Base-by-base conservation (phyloP, 2,329 filamentous ascomycete genomes). In the Claviceps africana region DNA sequence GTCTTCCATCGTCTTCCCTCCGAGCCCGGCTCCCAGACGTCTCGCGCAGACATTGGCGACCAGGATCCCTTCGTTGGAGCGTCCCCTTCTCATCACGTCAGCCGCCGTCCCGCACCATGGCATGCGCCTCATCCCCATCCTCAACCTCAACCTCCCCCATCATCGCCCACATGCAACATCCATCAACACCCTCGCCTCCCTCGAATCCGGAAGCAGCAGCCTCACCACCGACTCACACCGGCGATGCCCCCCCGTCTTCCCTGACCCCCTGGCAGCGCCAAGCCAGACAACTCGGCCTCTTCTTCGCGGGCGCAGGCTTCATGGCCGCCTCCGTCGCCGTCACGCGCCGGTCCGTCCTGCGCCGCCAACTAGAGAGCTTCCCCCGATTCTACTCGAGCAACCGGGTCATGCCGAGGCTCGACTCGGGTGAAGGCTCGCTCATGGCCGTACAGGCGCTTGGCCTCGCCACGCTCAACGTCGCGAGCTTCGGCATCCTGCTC, bases 361-460 rank as follows among this genome's bases (percentile, higher is more conserved):
- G 82, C 45, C 83, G 85, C 58, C 75, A 78, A 53, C 65, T 78
- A 22, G 72, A 78, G 22, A 71, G 79, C 13, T 69, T 79, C 40
- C 89, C 90, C 11, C 78, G 77, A 47, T 91, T 85, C 71, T 95
- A 85, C 74, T 71, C 79, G 15, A 79, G 77, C 45, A 83, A 78
- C 65, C 79, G 58, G 17, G 52, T 56, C 4, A 55, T 58, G 21
- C 48, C 53, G 30, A 56, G 53, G 33, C 49, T 65, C 50, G 63
- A 68, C 56, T 55, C 59, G 8, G 56, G 56, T n/a, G 65, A 66
- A 49, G 60, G 63, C 39, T 54, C 66, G 49, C 65, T 85, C 40
- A 83, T 96, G 56, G 91, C 91, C 1, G 69, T 85, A 35, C 86
- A 95, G 67, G 91, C 91, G 0, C 72, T 98, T 22, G 86, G 83